phyloP scores from a whole-genome alignment of 2,329 filamentous ascomycete genomes.

The Diaporthe capsici region DNA sequence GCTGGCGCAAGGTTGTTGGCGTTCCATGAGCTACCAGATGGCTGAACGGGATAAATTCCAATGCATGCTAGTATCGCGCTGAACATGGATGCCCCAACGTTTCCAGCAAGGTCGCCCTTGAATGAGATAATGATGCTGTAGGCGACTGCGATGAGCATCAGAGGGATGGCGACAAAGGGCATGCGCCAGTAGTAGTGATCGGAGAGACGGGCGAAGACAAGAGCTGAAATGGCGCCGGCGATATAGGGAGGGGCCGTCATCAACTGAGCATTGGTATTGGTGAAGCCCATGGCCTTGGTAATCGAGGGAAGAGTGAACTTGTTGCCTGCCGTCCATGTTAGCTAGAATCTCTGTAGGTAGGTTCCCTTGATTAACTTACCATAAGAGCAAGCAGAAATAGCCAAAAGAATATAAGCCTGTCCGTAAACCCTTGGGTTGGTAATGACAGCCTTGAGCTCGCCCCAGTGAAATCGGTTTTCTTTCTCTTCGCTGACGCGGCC shows the following conservation, averaged over 20 bases:
- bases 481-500: not conserved
- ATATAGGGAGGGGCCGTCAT: constrained; percentile 72
- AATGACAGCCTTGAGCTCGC: constrained; percentile 26
- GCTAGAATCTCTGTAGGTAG: no score
- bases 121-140: constrained; percentile 73
- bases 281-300: constrained; percentile 54
- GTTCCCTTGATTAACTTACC: constrained; percentile 42
- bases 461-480: not conserved
- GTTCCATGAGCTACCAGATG: constrained; percentile 75
- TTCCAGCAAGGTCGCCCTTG: constrained; percentile 57
- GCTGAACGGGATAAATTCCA: constrained; percentile 78
- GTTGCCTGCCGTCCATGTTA: constrained; percentile 39
- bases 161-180: constrained; percentile 74
- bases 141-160: constrained; percentile 72
- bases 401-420: constrained; percentile 45
- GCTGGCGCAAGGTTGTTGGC: constrained; percentile 73
- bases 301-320: constrained; percentile 52
- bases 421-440: constrained; percentile 40
- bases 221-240: constrained; percentile 73
- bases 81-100: constrained; percentile 73
- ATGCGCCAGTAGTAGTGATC: constrained; percentile 77
- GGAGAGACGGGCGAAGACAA: constrained; percentile 74
- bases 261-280: constrained; percentile 56
- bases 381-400: constrained; percentile 46
- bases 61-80: constrained; percentile 77